These are phyloP conservation scores for Middelhovenomyces tepae DNA, from an alignment of 805 yeast genomes.

Conservation along the genomic window DNA sequence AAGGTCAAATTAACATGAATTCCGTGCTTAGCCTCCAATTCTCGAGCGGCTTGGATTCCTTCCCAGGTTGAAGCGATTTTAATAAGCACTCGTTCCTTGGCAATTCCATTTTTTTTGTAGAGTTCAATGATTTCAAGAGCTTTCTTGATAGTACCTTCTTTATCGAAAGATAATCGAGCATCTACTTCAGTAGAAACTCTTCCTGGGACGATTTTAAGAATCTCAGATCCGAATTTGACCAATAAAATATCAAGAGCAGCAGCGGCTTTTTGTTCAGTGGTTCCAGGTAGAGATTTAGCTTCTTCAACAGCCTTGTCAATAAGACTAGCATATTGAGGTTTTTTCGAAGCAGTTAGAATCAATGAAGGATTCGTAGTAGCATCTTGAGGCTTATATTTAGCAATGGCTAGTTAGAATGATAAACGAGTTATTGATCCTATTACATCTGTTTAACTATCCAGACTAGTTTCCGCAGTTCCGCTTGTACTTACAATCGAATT, in stretches of 20 bases:
- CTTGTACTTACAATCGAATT: constrained; percentile 67
- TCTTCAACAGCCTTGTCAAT: constrained; percentile 85
- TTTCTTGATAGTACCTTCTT: constrained; percentile 86
- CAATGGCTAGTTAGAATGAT: constrained; percentile 44
- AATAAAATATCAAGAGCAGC: constrained; percentile 84
- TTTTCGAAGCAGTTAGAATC: constrained; percentile 90
- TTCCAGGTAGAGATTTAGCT: constrained; percentile 48
- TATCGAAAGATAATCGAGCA: constrained; percentile 95
- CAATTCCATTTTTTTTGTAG: constrained; percentile 77
- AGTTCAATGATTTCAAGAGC: constrained; percentile 84
- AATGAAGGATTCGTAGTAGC: constrained; percentile 98
- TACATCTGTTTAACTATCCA: too few relatives aligned
- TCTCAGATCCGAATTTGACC: constrained; percentile 93
- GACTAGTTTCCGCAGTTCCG: too few relatives aligned
- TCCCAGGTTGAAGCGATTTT: constrained; percentile 98
- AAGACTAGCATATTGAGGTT: constrained; percentile 78
- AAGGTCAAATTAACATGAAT: constrained; percentile 93
- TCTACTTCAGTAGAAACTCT: constrained; percentile 99
- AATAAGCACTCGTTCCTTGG: constrained; percentile 84
- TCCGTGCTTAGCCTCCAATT: constrained; percentile 81
- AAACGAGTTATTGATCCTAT: too few relatives aligned
- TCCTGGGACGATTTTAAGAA: constrained; percentile 92
- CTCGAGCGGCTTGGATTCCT: constrained; percentile 98
- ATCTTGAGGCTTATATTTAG: constrained; percentile 97
- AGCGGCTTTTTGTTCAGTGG: constrained; percentile 52